A percentile compares a stretch with the other conserved stretches of the same genome.
These are phyloP conservation scores for Leishmania gerbilli DNA, from an alignment of 208 protist species.

Conservation along the genomic window DNA sequence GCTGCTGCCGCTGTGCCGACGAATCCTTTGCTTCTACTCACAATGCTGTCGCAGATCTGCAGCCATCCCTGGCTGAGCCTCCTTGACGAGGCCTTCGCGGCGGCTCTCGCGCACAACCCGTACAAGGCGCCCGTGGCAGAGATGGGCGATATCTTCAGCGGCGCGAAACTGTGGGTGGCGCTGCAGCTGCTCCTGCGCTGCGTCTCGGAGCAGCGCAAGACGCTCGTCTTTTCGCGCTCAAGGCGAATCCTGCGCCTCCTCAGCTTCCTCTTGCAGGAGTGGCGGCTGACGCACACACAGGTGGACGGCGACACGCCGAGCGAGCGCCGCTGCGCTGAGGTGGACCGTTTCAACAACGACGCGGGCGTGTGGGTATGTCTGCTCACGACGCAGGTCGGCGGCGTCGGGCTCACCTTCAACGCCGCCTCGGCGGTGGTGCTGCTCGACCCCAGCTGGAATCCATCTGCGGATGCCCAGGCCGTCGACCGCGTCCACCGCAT, in stretches of 20 bases:
- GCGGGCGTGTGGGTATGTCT: conserved; percentile 86
- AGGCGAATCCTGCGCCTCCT: conserved; percentile 72
- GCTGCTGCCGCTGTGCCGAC: background rate
- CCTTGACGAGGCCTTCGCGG: conserved; percentile 45
- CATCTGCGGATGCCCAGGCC: conserved; percentile 96
- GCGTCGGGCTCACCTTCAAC: conserved; percentile 96
- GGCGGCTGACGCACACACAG: conserved; percentile 46
- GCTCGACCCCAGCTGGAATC: conserved; percentile 98
- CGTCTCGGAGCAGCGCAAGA: conserved; percentile 52
- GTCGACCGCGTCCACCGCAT: conserved; percentile 97
- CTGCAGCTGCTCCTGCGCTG: conserved; percentile 50
- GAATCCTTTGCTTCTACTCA: conserved; percentile 70
- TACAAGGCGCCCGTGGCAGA: conserved; percentile 34
- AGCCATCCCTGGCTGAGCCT: conserved; percentile 84
- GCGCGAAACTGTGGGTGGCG: conserved; percentile 64
- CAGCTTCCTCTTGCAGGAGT: conserved; percentile 37
- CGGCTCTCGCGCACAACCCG: conserved; percentile 36
- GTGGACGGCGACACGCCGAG: conserved; percentile 68
- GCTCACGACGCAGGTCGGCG: conserved; percentile 96
- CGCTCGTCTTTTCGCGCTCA: conserved; percentile 80
- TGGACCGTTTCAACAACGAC: conserved; percentile 89
- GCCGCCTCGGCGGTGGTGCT: conserved; percentile 96
- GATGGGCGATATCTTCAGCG: conserved; percentile 62
- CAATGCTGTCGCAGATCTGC: conserved; percentile 67
- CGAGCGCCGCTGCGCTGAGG: conserved; percentile 47